These are phyloP conservation scores for Cordyceps pruinosa DNA, from an alignment of 2,329 filamentous ascomycete genomes.

Conservation along the genomic window DNA sequence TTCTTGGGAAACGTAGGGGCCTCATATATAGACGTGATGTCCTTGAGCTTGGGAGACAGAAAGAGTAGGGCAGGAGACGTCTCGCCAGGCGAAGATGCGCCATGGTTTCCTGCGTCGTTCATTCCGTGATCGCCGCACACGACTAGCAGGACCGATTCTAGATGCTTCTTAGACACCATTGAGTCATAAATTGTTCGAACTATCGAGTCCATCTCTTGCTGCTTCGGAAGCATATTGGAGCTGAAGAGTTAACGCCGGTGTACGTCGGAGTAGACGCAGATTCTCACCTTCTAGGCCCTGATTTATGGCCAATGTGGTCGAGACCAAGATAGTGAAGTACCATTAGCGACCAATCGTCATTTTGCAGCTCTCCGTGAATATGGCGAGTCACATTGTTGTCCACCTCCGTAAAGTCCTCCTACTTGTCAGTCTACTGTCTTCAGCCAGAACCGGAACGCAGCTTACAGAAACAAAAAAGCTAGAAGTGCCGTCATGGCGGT, in stretches of 20 bases:
- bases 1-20: conserved; percentile 53
- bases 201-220: conserved; percentile 86
- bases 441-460: conserved; percentile 19
- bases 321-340: conserved; percentile 92
- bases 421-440: background rate
- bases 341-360: conserved; percentile 84
- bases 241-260: conserved; percentile 35
- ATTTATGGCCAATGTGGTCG: conserved; percentile 96
- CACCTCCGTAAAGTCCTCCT: conserved; percentile 91
- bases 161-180: conserved; percentile 62
- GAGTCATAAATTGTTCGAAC: conserved; percentile 69
- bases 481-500: conserved; percentile 81
- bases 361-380: conserved; percentile 66
- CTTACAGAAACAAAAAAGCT: conserved; percentile 96
- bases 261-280: background rate
- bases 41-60: conserved; percentile 72
- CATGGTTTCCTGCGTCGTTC: conserved; percentile 97
- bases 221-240: conserved; percentile 87
- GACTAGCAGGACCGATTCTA: conserved; percentile 73
- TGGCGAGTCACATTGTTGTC: conserved; percentile 96
- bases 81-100: conserved; percentile 87
- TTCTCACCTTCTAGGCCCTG: conserved; percentile 69
- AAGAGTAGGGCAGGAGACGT: conserved; percentile 91
- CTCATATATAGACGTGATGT: conserved; percentile 36
- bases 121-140: conserved; percentile 96